Conservation (phyloP, 257 asterid genomes). For the Leonotis leonurus region DNA sequence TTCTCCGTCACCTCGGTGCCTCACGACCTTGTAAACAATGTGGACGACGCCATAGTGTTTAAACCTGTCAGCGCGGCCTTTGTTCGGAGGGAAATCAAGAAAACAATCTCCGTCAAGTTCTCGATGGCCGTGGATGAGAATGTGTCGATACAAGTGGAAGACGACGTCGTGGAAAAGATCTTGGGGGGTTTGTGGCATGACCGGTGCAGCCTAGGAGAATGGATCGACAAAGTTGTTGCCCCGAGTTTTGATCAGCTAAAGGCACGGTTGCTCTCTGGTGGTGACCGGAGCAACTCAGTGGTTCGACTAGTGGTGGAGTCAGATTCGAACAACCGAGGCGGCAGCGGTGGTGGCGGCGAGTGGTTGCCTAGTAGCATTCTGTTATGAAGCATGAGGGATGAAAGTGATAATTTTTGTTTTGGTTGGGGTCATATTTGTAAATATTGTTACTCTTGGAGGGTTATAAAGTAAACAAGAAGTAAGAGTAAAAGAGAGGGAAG, state of each 20-base stretch:
- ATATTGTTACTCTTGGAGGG: conserved; percentile 29
- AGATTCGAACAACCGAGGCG: conserved; percentile 31
- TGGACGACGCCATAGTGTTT: conserved; percentile 66
- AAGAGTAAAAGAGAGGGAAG: conserved; percentile 1
- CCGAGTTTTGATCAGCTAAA: conserved; percentile 58
- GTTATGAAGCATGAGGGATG: conserved; percentile 18
- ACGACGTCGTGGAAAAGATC: conserved; percentile 56
- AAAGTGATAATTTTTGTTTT: conserved; percentile 13
- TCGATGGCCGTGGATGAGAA: conserved; percentile 49
- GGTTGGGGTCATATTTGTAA: conserved; percentile 45
- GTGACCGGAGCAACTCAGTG: conserved; percentile 15
- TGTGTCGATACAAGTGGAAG: conserved; percentile 52
- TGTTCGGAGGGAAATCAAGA: conserved; percentile 66
- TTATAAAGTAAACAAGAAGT: conserved; percentile 17
- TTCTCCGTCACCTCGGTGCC: conserved; percentile 63
- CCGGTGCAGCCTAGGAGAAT: conserved; percentile 47
- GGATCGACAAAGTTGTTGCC: conserved; percentile 54
- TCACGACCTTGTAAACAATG: conserved; percentile 49
- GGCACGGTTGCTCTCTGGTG: conserved; percentile 23
- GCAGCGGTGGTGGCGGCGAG: conserved; percentile 32
- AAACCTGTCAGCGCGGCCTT: conserved; percentile 56
- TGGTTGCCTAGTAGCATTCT: conserved; percentile 66
- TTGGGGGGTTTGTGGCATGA: conserved; percentile 84
- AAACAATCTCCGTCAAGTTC: conserved; percentile 54
- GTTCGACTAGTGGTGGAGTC: conserved; percentile 62